These are phyloP conservation scores for Stenocarpella maydis DNA, from an alignment of 2,329 filamentous ascomycete genomes.

Conservation along the genomic window DNA sequence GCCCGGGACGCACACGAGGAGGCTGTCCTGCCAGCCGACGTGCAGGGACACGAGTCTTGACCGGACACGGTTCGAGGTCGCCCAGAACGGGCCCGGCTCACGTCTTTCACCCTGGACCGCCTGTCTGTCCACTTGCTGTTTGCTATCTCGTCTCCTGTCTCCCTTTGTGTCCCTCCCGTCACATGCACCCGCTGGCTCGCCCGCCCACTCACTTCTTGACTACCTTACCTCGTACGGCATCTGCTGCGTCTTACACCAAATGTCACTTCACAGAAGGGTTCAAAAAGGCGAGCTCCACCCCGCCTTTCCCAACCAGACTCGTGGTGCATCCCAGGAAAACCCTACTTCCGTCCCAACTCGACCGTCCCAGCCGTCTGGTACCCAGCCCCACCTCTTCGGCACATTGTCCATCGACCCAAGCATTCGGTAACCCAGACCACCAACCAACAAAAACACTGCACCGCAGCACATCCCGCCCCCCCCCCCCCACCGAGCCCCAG, in stretches of 20 bases:
- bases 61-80: slow-evolving; percentile 18
- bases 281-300: slow-evolving; percentile 22
- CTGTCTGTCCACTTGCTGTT: neutral
- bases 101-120: neutral
- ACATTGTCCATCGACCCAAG: slow-evolving; percentile 30
- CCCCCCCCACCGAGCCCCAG: neutral
- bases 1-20: neutral
- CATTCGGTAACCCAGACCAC: slow-evolving; percentile 28
- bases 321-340: slow-evolving; percentile 20
- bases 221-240: slow-evolving; percentile 1
- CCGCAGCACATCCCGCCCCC: neutral
- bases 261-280: slow-evolving; percentile 3
- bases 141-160: neutral
- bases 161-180: neutral
- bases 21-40: neutral
- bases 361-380: slow-evolving; percentile 33
- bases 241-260: slow-evolving; percentile 1
- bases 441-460: slow-evolving; percentile 8
- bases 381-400: slow-evolving; percentile 34
- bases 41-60: neutral
- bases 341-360: slow-evolving; percentile 5
- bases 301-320: neutral
- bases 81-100: slow-evolving; percentile 15
- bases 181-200: slow-evolving; percentile 1
- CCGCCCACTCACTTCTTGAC: neutral